phyloP scores from a whole-genome alignment of 345 rosid species.

The Citrus reticulata region DNA sequence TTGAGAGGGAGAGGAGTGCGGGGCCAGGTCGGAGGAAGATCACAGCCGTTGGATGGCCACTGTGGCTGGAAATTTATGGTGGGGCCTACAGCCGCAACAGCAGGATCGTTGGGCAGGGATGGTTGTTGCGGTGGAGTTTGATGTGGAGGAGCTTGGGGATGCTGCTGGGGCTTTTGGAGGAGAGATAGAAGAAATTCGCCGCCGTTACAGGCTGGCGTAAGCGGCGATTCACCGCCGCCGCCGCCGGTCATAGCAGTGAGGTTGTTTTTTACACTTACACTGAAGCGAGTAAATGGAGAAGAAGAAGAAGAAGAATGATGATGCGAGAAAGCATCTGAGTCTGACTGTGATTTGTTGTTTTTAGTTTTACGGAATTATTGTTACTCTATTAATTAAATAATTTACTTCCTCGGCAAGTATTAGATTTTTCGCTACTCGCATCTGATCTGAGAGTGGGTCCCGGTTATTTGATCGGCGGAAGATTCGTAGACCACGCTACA shows the following conservation, averaged over 20 bases:
- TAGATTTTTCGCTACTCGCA: neutral
- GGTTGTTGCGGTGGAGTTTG: conserved; percentile 23
- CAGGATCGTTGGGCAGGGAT: conserved; percentile 55
- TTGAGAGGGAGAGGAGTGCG: conserved; percentile 30
- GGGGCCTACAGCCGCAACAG: conserved; percentile 81
- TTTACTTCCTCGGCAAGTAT: neutral
- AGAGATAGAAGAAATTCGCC: conserved; percentile 81
- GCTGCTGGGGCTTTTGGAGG: conserved; percentile 51
- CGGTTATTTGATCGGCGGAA: neutral
- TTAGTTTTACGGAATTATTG: neutral
- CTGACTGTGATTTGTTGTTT: neutral
- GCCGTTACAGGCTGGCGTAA: conserved; percentile 43
- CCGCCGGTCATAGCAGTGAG: conserved; percentile 49
- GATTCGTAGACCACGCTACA: neutral
- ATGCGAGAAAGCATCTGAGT: neutral
- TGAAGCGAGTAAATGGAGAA: neutral
- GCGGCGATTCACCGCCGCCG: conserved; percentile 52
- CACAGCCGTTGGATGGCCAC: conserved; percentile 44
- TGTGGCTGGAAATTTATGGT: conserved; percentile 32
- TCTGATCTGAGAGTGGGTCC: neutral
- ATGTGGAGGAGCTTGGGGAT: conserved; percentile 18
- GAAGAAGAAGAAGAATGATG: no score
- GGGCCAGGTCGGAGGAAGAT: conserved; percentile 25
- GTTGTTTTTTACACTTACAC: neutral
- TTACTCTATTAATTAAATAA: neutral